Evolutionary conservation across 1,284 basidiomycete genomes (phyloP).

Genomic region (Irpex rosettiformis): DNA sequence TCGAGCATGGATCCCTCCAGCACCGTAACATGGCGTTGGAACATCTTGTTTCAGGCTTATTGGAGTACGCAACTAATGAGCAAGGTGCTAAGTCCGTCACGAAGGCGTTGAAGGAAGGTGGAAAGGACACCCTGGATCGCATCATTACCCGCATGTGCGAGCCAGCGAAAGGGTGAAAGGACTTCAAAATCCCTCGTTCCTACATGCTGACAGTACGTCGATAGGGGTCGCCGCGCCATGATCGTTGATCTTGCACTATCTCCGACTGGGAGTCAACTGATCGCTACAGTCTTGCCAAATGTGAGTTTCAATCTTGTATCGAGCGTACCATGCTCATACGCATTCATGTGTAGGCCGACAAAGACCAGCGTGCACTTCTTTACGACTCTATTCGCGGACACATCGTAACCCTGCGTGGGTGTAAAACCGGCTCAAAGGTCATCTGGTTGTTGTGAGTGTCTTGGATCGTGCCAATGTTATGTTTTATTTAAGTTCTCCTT

Average conservation of each 20-base stretch:
- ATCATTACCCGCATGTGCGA: slow-evolving; percentile 79
- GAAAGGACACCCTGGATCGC: slow-evolving; percentile 64
- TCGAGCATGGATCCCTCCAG: slow-evolving; percentile 74
- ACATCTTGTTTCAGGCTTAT: slow-evolving; percentile 65
- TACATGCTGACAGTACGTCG: not conserved
- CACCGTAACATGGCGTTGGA: slow-evolving; percentile 71
- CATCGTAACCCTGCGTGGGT: slow-evolving; percentile 79
- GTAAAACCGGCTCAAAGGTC: slow-evolving; percentile 83
- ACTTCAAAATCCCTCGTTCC: slow-evolving; percentile 1
- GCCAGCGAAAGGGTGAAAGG: slow-evolving; percentile 65
- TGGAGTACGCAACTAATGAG: slow-evolving; percentile 75
- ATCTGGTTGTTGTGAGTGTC: slow-evolving; percentile 80
- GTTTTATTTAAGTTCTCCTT: slow-evolving; percentile 2
- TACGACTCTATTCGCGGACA: slow-evolving; percentile 83
- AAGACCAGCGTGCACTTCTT: slow-evolving; percentile 71
- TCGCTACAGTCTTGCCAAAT: slow-evolving; percentile 72
- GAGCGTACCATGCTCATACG: not conserved
- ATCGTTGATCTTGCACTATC: slow-evolving; percentile 80
- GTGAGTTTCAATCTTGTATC: slow-evolving; percentile 37
- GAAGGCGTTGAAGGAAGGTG: slow-evolving; percentile 80
- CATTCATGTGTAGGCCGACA: slow-evolving; percentile 54
- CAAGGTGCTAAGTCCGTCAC: slow-evolving; percentile 81
- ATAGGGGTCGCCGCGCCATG: slow-evolving; percentile 71
- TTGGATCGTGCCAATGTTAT: not conserved
- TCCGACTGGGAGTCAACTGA: slow-evolving; percentile 78